A percentile compares a stretch with the other conserved stretches of the same genome.
These are phyloP conservation scores for Lipomyces sp. DNA, from an alignment of 805 yeast genomes.

Conservation along the genomic window DNA sequence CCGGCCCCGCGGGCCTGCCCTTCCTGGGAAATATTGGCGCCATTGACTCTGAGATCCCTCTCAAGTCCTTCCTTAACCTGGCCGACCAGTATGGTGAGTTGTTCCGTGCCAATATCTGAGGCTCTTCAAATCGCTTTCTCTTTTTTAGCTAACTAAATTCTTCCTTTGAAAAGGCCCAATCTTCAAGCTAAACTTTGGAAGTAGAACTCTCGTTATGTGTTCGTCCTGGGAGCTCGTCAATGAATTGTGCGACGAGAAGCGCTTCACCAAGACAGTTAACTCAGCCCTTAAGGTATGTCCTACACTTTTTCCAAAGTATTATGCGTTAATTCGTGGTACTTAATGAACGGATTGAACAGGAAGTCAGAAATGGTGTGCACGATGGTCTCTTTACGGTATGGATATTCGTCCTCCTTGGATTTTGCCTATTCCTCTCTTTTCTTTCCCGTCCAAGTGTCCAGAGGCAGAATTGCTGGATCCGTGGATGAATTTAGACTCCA, in stretches of 20 bases:
- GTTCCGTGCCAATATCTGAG: slow-evolving; percentile 6
- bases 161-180: slow-evolving; percentile 8
- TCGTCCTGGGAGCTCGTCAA: slow-evolving; percentile 11
- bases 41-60: slow-evolving; percentile 9
- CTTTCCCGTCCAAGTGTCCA: not conserved
- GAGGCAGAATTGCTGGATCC: slow-evolving; percentile 7
- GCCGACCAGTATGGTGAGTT: slow-evolving; percentile 11
- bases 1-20: slow-evolving; percentile 9
- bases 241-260: slow-evolving; percentile 11
- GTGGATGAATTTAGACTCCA: not conserved
- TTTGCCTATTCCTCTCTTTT: slow-evolving; percentile 3
- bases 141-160: slow-evolving; percentile 1
- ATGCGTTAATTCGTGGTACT: slow-evolving; percentile 10
- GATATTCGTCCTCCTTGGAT: slow-evolving; percentile 1
- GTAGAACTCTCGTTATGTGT: slow-evolving; percentile 1
- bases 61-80: slow-evolving; percentile 9
- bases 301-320: slow-evolving; percentile 1
- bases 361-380: slow-evolving; percentile 8
- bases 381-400: slow-evolving; percentile 10
- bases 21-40: slow-evolving; percentile 5
- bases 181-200: slow-evolving; percentile 2
- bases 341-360: slow-evolving; percentile 8
- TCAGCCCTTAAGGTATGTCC: slow-evolving; percentile 4
- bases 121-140: slow-evolving; percentile 1
- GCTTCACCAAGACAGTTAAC: not conserved